Percentiles rank a stretch among this genome's conserved stretches.
Evolutionary conservation across 2,329 filamentous ascomycete species (phyloP).

Genomic region (Coccinonectria pachysandricola): DNA sequence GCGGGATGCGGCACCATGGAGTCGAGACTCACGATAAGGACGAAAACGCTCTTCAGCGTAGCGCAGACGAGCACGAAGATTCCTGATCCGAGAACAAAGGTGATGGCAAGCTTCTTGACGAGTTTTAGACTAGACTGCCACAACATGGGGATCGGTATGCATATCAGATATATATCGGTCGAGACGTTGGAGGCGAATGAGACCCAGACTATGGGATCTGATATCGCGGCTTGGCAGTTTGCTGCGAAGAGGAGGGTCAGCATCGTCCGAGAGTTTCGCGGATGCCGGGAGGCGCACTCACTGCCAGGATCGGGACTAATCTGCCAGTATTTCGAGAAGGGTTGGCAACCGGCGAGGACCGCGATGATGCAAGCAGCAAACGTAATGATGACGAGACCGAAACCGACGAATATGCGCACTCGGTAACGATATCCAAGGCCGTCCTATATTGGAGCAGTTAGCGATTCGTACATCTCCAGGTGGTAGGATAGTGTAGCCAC

Average conservation of each 20-base stretch:
- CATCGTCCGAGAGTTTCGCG: too few species aligned
- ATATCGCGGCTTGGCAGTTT: conserved; percentile 36
- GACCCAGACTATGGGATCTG: conserved; percentile 38
- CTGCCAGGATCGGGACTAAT: conserved; percentile 46
- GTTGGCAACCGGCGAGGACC: conserved; percentile 40
- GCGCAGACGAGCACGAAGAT: conserved; percentile 30
- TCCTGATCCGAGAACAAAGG: conserved; percentile 27
- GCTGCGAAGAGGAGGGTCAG: too few species aligned
- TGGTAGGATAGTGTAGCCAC: too few species aligned
- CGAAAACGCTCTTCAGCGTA: conserved; percentile 26
- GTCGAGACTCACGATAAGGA: conserved; percentile 22
- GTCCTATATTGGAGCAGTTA: conserved; percentile 18
- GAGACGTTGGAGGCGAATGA: conserved; percentile 39
- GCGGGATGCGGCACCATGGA: background rate
- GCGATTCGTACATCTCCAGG: background rate
- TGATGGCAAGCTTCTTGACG: conserved; percentile 27
- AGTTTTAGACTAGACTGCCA: conserved; percentile 25
- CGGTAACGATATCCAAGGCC: conserved; percentile 28
- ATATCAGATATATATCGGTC: conserved; percentile 48
- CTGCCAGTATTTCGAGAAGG: conserved; percentile 45
- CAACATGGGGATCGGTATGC: conserved; percentile 43
- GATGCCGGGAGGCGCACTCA: too few species aligned
- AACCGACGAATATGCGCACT: conserved; percentile 37
- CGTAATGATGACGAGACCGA: conserved; percentile 34
- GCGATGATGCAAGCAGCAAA: conserved; percentile 39